Evolutionary conservation across 2,329 filamentous ascomycete species (phyloP).

Genomic region (Fusarium miscanthi): DNA sequence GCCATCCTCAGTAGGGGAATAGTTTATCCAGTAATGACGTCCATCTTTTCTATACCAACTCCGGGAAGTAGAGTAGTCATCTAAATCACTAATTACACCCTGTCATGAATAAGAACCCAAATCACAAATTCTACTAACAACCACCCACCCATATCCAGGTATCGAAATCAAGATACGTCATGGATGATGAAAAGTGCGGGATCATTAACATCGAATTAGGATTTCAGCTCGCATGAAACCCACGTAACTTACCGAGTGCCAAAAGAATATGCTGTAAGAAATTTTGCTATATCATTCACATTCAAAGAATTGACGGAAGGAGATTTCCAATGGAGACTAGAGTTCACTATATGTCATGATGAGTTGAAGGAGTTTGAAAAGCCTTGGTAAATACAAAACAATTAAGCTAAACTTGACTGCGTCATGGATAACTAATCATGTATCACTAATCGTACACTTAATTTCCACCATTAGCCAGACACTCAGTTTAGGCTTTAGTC

Average conservation of each 20-base stretch:
- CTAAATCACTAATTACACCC: not conserved
- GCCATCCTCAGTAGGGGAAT: not conserved
- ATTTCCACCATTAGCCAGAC: not conserved
- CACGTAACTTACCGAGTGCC: not conserved
- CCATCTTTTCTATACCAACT: not conserved
- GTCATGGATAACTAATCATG: not conserved
- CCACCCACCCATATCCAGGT: too few species aligned
- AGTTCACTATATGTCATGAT: not conserved
- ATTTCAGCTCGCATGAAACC: not conserved
- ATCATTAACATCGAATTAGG: not conserved
- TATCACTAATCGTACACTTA: slow-evolving; percentile 22
- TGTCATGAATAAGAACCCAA: not conserved
- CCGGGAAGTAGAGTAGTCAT: too few species aligned
- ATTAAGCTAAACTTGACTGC: not conserved
- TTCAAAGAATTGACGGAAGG: not conserved
- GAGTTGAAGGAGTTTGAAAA: too few species aligned
- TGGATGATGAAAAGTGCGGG: not conserved
- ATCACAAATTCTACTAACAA: not conserved
- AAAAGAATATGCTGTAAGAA: not conserved
- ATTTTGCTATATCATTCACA: not conserved
- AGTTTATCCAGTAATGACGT: not conserved
- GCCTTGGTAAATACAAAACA: not conserved
- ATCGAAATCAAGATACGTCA: not conserved
- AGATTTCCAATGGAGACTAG: not conserved
- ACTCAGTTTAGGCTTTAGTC: not conserved